A percentile compares a stretch with the other conserved stretches of the same genome.
These are phyloP conservation scores for Lineolata rhizophorae DNA, from an alignment of 495 filamentous ascomycete genomes.

Conservation along the genomic window DNA sequence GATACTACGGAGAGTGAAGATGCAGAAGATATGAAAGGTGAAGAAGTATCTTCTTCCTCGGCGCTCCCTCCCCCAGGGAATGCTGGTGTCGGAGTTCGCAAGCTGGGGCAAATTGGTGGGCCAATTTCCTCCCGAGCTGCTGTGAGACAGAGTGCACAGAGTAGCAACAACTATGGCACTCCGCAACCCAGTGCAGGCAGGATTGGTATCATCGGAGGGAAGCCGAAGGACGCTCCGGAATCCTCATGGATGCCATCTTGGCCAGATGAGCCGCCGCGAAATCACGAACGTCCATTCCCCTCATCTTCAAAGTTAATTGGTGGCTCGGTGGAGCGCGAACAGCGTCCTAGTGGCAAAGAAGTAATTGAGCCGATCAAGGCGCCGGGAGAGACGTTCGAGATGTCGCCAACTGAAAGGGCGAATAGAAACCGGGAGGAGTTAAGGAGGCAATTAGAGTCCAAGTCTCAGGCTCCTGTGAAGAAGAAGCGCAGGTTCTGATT, in stretches of 20 bases:
- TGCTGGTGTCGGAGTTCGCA: neutral
- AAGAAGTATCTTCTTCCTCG: too few species aligned
- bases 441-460: slow-evolving; percentile 16
- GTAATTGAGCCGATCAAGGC: slow-evolving; percentile 2
- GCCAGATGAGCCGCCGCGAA: too few species aligned
- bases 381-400: slow-evolving; percentile 11
- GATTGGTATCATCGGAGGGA: slow-evolving; percentile 10
- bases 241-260: too few species aligned
- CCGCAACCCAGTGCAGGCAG: slow-evolving; percentile 1
- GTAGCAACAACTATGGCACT: too few species aligned
- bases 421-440: slow-evolving; percentile 17
- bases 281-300: too few species aligned
- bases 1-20: neutral
- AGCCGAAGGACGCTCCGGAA: slow-evolving; percentile 2
- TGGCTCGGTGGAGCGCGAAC: too few species aligned
- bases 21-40: neutral
- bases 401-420: slow-evolving; percentile 17
- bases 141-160: too few species aligned
- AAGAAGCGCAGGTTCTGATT: slow-evolving; percentile 17
- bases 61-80: too few species aligned
- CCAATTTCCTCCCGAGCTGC: too few species aligned
- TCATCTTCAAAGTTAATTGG: too few species aligned
- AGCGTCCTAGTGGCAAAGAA: too few species aligned
- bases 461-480: slow-evolving; percentile 15
- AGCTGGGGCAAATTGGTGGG: too few species aligned